Base-by-base conservation (phyloP, 2,329 filamentous ascomycete species). In the Epichloe glyceriae region DNA sequence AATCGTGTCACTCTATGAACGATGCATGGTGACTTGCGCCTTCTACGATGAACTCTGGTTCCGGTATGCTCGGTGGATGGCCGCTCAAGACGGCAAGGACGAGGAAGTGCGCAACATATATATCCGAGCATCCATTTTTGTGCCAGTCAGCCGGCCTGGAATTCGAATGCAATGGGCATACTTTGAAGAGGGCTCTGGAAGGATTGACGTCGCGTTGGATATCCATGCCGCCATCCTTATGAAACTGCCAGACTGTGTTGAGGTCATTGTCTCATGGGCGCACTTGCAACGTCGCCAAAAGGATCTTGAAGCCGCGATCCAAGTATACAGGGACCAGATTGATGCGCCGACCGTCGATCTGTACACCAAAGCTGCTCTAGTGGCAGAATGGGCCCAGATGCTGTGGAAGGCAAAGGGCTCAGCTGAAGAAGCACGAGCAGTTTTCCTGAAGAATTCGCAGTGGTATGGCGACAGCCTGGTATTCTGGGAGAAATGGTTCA, bases 41-140 rank as follows among this genome's bases (percentile, higher is more conserved):
- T 85, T 94, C 58, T 96, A 98, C 63, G 91, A 97, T 47, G 91
- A 97, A 63, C 95, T 97, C 67, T 98, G 93, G 93, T 82, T 95
- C 61, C 85, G 93, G n/a, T 98, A 95, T 67, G 88, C 86, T 15
- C 78, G 91, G 40, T 98, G 93, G 93, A 95, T 96, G 86, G 76
- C 79, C 53, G 81, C 81, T 0, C 87, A 95, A 62, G 70, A 80
- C 2, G 82, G 76, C 58, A 95, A 94, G 65, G 82, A 89, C 44
- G 88, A 96, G 64, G 90, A 96, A 62, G 84, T 91, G 5, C 85
- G 93, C 52, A 90, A 88, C 66, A 93, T 97, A 56, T 97, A 94
- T 63, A 82, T 91, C 64, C 82, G 89, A 51, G 93, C 91, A 10
- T 83, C 86, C 57, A 89, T 95, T 49, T 96, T 85, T 63, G 88